phyloP scores from a whole-genome alignment of 345 rosid species.

The Arabis hirsuta region DNA sequence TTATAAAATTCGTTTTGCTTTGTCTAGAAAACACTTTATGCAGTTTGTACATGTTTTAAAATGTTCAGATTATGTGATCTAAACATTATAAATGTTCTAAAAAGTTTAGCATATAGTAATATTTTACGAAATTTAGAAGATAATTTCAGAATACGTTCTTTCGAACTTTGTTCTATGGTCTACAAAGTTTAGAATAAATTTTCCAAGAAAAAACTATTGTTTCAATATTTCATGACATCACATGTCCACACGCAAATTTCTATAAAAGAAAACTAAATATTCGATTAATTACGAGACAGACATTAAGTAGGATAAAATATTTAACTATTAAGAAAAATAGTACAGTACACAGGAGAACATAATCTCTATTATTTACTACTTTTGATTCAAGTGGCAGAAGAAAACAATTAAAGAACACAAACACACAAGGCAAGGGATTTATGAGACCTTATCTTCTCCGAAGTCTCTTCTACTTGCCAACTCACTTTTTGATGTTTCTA shows the following conservation, averaged over 20 bases:
- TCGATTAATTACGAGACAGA: constrained; percentile 25
- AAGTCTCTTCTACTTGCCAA: constrained; percentile 30
- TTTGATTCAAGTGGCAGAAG: constrained; percentile 21
- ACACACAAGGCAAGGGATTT: constrained; percentile 2
- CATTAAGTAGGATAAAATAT: constrained; percentile 4
- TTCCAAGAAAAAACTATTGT: too few relatives aligned
- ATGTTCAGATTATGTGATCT: too few relatives aligned
- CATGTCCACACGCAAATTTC: constrained; percentile 32
- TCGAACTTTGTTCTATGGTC: too few relatives aligned
- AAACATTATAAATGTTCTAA: too few relatives aligned
- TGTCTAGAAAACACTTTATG: too few relatives aligned
- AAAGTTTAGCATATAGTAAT: too few relatives aligned
- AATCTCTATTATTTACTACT: constrained; percentile 15
- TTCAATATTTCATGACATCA: neutral
- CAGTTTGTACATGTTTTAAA: too few relatives aligned
- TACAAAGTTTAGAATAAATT: too few relatives aligned
- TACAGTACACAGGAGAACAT: constrained; percentile 14
- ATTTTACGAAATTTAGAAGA: too few relatives aligned
- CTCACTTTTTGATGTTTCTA: constrained; percentile 30
- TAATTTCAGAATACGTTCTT: too few relatives aligned
- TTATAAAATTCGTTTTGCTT: too few relatives aligned
- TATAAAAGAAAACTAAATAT: neutral
- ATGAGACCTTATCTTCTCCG: constrained; percentile 22
- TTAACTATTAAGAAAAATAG: constrained; percentile 7
- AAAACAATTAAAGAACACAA: constrained; percentile 10